Evolutionary conservation across 805 yeast genomes (phyloP), one percentile per base, ranked within the genome.

Genomic region (Diddensiella transvaalensis): DNA sequence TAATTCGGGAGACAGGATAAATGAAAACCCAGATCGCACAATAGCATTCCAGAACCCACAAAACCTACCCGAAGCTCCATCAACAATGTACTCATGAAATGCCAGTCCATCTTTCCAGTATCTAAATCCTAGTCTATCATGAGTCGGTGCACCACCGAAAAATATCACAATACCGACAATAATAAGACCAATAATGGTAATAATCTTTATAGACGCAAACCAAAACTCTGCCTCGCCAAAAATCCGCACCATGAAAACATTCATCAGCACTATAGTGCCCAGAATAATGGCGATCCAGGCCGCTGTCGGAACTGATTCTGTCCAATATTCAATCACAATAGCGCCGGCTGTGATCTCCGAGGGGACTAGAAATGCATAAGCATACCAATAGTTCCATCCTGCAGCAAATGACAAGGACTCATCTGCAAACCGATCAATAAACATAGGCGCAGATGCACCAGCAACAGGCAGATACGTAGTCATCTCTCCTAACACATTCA

Each of bases 1-100:
- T 65, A 85, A 81, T 56, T 87, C 96, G 47, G 81, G 72, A 1
- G 88, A 83, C 0, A 95, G 91, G 50, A 85, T 80, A 59, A 83
- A 87, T 0, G 93, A 85, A 66, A 84, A 87, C 0, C 88, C 74
- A 0, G 88, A 82, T 24, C 84, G 78, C 44, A 82, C 67, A 4
- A 82, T 66, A 1, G 89, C 87, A 3, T 82, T 77, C 40, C 85
- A 49, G 21, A 85, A 66, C 13, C 83, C 87, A 26, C 79, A 66
- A 63, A 84, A 82, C 52, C 74, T 74, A 40, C 87, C 89, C 23
- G 84, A 74, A 48, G 67, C 63, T 22, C 87, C 87, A 5, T 58
- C 60, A 1, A 70, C 66, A 44, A 77, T 57, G 56, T 79, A 78
- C 44, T 68, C 71, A 54, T 75, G 70, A 55, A 82, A 83, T 2